Conservation (phyloP, 2,329 filamentous ascomycete genomes). For the Zelopaecilomyces penicillatus region DNA sequence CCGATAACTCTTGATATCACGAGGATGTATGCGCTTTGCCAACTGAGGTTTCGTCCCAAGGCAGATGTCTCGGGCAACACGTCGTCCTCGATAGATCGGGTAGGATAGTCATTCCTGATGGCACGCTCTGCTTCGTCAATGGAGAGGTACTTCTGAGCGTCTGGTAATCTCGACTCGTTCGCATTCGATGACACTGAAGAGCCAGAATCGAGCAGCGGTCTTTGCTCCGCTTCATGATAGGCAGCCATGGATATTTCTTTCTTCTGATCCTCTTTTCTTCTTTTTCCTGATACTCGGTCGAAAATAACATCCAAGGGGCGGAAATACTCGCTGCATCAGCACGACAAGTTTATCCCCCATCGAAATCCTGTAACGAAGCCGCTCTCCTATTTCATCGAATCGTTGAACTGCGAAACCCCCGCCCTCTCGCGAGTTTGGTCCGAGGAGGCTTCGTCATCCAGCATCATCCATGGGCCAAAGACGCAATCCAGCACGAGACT, state of each 20-base stretch:
- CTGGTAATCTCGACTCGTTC: background rate
- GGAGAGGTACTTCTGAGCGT: slow-evolving; percentile 1
- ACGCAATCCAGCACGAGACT: too few relatives aligned
- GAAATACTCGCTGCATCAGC: too few relatives aligned
- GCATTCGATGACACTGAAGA: background rate
- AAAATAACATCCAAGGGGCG: too few relatives aligned
- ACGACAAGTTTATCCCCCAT: too few relatives aligned
- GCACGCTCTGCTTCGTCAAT: slow-evolving; percentile 3
- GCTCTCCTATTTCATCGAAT: too few relatives aligned
- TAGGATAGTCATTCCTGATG: background rate
- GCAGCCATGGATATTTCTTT: slow-evolving; percentile 3
- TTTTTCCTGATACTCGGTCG: too few relatives aligned
- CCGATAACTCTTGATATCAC: slow-evolving; percentile 62
- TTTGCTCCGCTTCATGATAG: slow-evolving; percentile 2
- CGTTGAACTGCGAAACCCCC: too few relatives aligned
- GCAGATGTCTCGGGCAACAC: slow-evolving; percentile 51
- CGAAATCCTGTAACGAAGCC: too few relatives aligned
- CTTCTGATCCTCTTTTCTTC: background rate
- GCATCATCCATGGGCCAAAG: too few relatives aligned
- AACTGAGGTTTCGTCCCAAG: slow-evolving; percentile 50
- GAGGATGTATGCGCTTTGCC: slow-evolving; percentile 57
- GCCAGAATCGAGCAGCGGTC: slow-evolving; percentile 2
- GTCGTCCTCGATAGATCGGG: slow-evolving; percentile 42
- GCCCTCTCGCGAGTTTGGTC: too few relatives aligned
- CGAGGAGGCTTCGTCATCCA: too few relatives aligned